Evolutionary conservation across 202 grass and related monocot species (phyloP).

Genomic region (Panicum hallii): DNA sequence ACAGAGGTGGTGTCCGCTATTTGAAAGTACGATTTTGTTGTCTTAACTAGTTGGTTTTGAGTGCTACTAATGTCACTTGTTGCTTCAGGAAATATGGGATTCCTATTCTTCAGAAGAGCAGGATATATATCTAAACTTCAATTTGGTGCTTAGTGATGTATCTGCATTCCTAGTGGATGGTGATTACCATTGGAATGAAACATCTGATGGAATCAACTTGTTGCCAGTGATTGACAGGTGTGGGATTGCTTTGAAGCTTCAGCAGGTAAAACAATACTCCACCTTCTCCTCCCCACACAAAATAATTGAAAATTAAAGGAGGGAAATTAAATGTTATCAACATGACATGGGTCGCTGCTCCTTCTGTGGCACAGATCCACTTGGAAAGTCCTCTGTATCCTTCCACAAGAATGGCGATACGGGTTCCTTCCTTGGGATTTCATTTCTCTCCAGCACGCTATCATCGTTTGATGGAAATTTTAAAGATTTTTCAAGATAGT

Average conservation of each 20-base stretch:
- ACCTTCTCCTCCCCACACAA: not conserved
- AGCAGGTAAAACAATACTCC: slow-evolving; percentile 66
- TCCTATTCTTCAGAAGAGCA: slow-evolving; percentile 69
- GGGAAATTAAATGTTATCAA: slow-evolving; percentile 14
- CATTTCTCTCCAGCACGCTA: slow-evolving; percentile 98
- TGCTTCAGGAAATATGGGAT: slow-evolving; percentile 87
- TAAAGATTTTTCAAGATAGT: slow-evolving; percentile 79
- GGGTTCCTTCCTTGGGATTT: slow-evolving; percentile 92
- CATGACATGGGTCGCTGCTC: slow-evolving; percentile 21
- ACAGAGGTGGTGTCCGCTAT: slow-evolving; percentile 62
- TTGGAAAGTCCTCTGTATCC: slow-evolving; percentile 86
- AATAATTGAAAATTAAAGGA: not conserved
- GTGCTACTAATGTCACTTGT: slow-evolving; percentile 45
- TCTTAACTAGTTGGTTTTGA: slow-evolving; percentile 31
- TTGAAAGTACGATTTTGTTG: slow-evolving; percentile 42
- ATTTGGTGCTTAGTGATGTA: slow-evolving; percentile 92
- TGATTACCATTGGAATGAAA: slow-evolving; percentile 77
- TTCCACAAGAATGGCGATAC: slow-evolving; percentile 86
- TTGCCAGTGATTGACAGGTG: slow-evolving; percentile 96
- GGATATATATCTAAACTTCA: slow-evolving; percentile 96
- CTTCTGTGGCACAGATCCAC: slow-evolving; percentile 66
- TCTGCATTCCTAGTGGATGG: slow-evolving; percentile 98
- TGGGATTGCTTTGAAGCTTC: slow-evolving; percentile 89
- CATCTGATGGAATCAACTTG: slow-evolving; percentile 54
- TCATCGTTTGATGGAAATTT: slow-evolving; percentile 91